Percentiles rank a stretch among this genome's conserved stretches.
phyloP scores from a whole-genome alignment of 2,329 filamentous ascomycete species.

The Fusarium abutilonis region DNA sequence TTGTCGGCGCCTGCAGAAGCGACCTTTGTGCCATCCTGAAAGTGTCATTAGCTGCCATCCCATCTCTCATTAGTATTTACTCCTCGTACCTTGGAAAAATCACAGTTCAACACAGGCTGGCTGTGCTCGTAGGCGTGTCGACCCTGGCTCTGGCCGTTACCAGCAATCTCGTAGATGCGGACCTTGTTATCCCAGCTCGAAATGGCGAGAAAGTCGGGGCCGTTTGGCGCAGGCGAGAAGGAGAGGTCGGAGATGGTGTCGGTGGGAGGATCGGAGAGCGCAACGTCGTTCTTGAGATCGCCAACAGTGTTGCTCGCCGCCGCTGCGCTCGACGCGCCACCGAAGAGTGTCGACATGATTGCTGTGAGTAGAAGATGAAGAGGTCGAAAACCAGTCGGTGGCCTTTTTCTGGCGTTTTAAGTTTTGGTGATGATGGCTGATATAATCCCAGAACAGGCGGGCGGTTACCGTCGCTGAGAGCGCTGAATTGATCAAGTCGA shows the following conservation, averaged over 20 bases:
- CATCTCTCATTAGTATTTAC: not conserved
- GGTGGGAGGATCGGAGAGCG: conserved; percentile 79
- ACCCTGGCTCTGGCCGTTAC: conserved; percentile 80
- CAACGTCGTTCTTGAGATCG: conserved; percentile 89
- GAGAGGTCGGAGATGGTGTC: conserved; percentile 89
- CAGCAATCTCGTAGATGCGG: conserved; percentile 91
- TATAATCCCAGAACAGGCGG: not conserved
- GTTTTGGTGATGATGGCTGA: not conserved
- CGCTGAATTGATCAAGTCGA: not conserved
- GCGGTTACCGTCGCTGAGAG: not conserved
- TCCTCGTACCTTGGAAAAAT: conserved; percentile 83
- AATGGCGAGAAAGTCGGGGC: conserved; percentile 82
- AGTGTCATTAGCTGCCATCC: conserved; percentile 14
- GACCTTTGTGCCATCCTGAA: conserved; percentile 87
- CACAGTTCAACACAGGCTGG: conserved; percentile 82
- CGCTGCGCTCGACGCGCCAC: conserved; percentile 59
- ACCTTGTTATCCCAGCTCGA: conserved; percentile 98
- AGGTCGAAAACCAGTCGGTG: conserved; percentile 12
- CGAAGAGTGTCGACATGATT: conserved; percentile 73
- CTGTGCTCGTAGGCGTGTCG: conserved; percentile 89
- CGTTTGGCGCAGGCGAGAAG: conserved; percentile 73
- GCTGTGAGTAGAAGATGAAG: conserved; percentile 13
- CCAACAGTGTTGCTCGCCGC: conserved; percentile 78
- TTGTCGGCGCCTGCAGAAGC: conserved; percentile 92
- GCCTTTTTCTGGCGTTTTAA: conserved; percentile 12